Percentiles rank a stretch among this genome's conserved stretches.
phyloP scores from a whole-genome alignment of 768 basidiomycete genomes.

The Amanita fuliginea region DNA sequence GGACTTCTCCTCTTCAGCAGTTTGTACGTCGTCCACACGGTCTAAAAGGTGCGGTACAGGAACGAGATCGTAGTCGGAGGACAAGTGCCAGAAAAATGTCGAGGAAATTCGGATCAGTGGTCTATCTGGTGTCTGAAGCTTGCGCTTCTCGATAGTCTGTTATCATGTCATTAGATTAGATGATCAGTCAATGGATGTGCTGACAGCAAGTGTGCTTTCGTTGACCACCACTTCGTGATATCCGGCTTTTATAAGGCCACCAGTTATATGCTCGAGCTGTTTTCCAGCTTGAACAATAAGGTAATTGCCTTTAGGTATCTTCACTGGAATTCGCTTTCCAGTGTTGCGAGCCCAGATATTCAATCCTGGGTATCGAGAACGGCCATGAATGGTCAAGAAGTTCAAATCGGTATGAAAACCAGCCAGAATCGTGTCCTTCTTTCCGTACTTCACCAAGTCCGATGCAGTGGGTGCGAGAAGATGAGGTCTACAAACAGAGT shows the following conservation, averaged over 20 bases:
- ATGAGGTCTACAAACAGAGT: conserved; percentile 41
- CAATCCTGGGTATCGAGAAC: conserved; percentile 77
- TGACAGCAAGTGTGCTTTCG: conserved; percentile 59
- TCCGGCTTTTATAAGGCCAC: conserved; percentile 83
- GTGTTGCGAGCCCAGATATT: conserved; percentile 94
- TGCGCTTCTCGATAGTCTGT: conserved; percentile 57
- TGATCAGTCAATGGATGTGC: conserved; percentile 10
- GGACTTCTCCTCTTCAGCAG: conserved; percentile 29
- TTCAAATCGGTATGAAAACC: conserved; percentile 95
- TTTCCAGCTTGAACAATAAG: conserved; percentile 94
- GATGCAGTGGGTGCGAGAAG: conserved; percentile 91
- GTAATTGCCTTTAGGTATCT: conserved; percentile 71
- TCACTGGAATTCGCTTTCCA: conserved; percentile 81
- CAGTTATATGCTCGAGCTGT: conserved; percentile 82
- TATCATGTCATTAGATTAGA: background rate
- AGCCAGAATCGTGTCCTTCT: conserved; percentile 76
- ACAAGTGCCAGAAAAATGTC: conserved; percentile 94
- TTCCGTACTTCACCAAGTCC: conserved; percentile 69
- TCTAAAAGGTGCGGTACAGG: conserved; percentile 46
- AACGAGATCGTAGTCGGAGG: conserved; percentile 69
- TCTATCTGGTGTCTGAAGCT: conserved; percentile 49
- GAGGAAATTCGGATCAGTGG: conserved; percentile 93
- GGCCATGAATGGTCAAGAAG: conserved; percentile 86
- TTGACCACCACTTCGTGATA: conserved; percentile 95
- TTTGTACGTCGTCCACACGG: conserved; percentile 34